Evolutionary conservation across 257 asterid genomes (phyloP).

Genomic region (Nicotiana attenuata): DNA sequence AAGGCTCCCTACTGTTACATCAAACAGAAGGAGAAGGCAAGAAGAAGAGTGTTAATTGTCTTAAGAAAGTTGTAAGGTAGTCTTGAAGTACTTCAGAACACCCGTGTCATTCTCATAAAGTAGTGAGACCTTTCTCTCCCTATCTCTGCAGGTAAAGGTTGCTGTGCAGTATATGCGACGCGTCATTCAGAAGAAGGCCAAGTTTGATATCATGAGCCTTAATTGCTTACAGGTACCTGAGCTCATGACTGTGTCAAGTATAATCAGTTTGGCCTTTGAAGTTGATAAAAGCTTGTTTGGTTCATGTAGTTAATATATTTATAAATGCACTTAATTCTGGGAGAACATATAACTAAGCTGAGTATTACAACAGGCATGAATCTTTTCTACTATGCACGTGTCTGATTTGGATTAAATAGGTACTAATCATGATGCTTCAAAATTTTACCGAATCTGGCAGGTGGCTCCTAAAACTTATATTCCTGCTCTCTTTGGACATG

Average conservation of each 20-base stretch:
- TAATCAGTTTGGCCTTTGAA: constrained; percentile 16
- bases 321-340: not conserved
- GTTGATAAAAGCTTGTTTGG: constrained; percentile 7
- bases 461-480: constrained; percentile 82
- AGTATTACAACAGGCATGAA: not conserved
- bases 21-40: not conserved
- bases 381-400: not conserved
- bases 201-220: constrained; percentile 80
- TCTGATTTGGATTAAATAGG: constrained; percentile 2
- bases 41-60: not conserved
- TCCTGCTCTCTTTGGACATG: constrained; percentile 96
- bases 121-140: constrained; percentile 11
- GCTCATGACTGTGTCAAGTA: constrained; percentile 13
- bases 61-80: not conserved
- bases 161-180: constrained; percentile 94
- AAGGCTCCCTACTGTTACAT: not conserved
- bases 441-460: constrained; percentile 36
- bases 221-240: constrained; percentile 65
- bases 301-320: not conserved
- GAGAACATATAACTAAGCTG: constrained; percentile 8
- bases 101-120: not conserved
- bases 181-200: constrained; percentile 83
- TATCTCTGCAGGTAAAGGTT: constrained; percentile 64
- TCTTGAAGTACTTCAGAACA: not conserved
- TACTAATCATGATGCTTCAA: constrained; percentile 13